Conservation (phyloP, 306 rosid genomes). For the Pyrus betulifolia region DNA sequence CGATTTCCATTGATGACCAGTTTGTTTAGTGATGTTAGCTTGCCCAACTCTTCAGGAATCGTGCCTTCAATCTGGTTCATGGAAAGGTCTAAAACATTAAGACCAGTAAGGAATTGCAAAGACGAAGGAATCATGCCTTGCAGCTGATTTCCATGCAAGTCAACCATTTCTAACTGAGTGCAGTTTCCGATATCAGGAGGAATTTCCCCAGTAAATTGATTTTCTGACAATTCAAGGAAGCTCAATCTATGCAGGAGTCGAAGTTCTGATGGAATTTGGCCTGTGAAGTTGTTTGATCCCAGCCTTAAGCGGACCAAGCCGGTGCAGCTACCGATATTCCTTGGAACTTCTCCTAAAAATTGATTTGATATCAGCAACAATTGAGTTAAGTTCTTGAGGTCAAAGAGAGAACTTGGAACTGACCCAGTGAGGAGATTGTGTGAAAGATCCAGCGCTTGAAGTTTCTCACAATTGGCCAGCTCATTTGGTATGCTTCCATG, state of each 20-base stretch:
- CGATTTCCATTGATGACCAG: constrained; percentile 55
- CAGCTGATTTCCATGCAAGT: constrained; percentile 66
- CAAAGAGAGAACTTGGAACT: constrained; percentile 64
- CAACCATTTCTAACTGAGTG: constrained; percentile 77
- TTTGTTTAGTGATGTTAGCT: constrained; percentile 64
- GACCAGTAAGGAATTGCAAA: constrained; percentile 40
- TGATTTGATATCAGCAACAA: constrained; percentile 72
- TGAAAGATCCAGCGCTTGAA: constrained; percentile 87
- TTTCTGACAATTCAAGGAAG: constrained; percentile 78
- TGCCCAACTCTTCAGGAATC: constrained; percentile 59
- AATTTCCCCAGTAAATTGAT: constrained; percentile 52
- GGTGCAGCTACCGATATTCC: constrained; percentile 65
- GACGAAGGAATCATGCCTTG: constrained; percentile 75
- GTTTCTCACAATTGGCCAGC: constrained; percentile 68
- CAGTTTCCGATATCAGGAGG: constrained; percentile 76
- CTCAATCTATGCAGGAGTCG: constrained; percentile 54
- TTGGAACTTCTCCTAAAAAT: constrained; percentile 71
- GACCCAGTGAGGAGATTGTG: constrained; percentile 69
- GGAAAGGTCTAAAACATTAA: constrained; percentile 81
- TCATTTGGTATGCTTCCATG: constrained; percentile 70
- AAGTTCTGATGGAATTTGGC: constrained; percentile 69
- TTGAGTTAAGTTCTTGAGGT: constrained; percentile 72
- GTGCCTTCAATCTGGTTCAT: constrained; percentile 50
- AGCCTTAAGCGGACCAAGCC: constrained; percentile 65
- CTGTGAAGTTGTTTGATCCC: constrained; percentile 76